Base-by-base conservation (phyloP, 257 asterid species). In the Salvia rosmarinus region DNA sequence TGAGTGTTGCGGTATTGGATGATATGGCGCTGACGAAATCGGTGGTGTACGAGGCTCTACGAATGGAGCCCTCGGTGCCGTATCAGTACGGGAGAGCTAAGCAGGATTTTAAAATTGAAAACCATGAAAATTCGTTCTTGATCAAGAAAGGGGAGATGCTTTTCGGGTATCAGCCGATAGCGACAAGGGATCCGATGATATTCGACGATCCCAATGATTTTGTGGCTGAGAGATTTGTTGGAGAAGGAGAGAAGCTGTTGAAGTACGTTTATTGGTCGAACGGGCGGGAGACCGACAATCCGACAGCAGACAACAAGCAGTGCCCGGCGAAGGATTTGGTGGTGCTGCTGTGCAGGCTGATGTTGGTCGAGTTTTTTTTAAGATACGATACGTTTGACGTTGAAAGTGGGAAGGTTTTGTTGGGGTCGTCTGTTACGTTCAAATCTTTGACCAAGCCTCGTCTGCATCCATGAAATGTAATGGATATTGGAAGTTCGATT, bases 211-310 rank as follows among this genome's bases (percentile, higher is more conserved):
- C 96, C 0, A 88, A 86, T 12, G 82, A 84, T 3, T 92, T 88
- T 13, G 42, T 79, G 0, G 69, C 84, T 0, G 92, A 88, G 8
- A 86, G 98, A 16, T 92, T 89, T 30, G 68, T 89, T 9, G 92
- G 91, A 1, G 83, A 82, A 0, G 96, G 96, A 0, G 95, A 85
- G 50, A 69, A 78, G 8, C 42, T 92, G 75, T 17, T 92, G 5
- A 37, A 76, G 66, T 83, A 86, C 59, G 85, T 92, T 12, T 89
- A 79, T 12, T 92, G 98, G 98, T 89, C 96, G 9, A 92, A 92
- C 50, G 98, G 81, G 23, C 76, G 91, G 20, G 89, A 89, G 23
- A 85, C 80, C 0, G 87, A 86, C 2, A 73, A 75, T 23, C 89
- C 96, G 9, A 73, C 75, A 10, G 77, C 28, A 44, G 86, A 30